Evolutionary conservation across 345 rosid genomes (phyloP).

Genomic region (Dimocarpus longan): DNA sequence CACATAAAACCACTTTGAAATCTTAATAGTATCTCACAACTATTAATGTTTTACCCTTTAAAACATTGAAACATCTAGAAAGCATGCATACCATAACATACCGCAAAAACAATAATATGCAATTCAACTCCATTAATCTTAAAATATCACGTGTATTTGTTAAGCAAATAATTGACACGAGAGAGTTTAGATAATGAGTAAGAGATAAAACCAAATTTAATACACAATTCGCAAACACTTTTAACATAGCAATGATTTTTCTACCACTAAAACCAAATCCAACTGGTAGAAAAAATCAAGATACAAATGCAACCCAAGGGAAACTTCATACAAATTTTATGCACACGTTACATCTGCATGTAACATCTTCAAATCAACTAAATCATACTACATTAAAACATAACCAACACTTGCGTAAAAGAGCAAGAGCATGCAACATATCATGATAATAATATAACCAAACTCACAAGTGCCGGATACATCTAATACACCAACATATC

Average conservation of each 20-base stretch:
- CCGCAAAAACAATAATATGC: background rate
- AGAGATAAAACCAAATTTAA: background rate
- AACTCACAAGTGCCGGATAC: background rate
- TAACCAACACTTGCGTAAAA: background rate
- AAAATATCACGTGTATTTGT: background rate
- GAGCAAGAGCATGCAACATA: background rate
- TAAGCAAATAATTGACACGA: background rate
- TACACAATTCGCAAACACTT: background rate
- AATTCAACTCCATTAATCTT: background rate
- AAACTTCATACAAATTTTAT: background rate
- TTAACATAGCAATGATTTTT: background rate
- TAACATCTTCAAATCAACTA: background rate
- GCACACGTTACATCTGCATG: background rate
- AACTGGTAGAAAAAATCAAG: background rate
- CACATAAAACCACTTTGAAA: background rate
- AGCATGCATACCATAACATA: background rate
- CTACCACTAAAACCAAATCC: background rate
- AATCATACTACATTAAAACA: background rate
- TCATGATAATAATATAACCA: background rate
- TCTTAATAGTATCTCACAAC: background rate
- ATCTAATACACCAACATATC: background rate
- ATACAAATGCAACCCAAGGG: background rate
- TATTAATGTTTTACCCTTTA: background rate
- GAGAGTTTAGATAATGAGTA: background rate
- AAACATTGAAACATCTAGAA: background rate